Conservation (phyloP, 2,329 filamentous ascomycete species). For the Ceratocystis destructans region DNA sequence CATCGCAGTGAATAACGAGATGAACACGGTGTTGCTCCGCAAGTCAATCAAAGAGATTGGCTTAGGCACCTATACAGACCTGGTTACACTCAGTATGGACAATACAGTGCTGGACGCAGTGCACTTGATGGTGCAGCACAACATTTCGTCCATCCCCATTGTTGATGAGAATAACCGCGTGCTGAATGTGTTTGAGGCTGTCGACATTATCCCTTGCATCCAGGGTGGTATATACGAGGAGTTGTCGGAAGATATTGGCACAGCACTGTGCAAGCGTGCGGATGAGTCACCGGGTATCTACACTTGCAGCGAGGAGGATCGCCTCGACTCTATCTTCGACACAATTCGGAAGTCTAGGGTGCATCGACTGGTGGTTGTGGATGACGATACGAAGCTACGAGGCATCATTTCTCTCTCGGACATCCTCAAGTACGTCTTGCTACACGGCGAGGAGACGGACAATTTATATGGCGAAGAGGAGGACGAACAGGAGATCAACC, state of each 20-base stretch:
- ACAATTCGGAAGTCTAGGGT: slow-evolving; percentile 91
- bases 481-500: slow-evolving; percentile 19
- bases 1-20: slow-evolving; percentile 80
- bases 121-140: slow-evolving; percentile 78
- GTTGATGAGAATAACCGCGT: slow-evolving; percentile 64
- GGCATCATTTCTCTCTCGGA: slow-evolving; percentile 90
- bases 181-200: slow-evolving; percentile 93
- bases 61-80: slow-evolving; percentile 68
- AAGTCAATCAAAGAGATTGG: slow-evolving; percentile 75
- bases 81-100: slow-evolving; percentile 76
- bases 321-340: slow-evolving; percentile 90
- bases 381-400: slow-evolving; percentile 72
- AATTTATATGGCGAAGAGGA: slow-evolving; percentile 26
- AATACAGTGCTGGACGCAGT: slow-evolving; percentile 90
- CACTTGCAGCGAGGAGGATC: slow-evolving; percentile 82
- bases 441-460: slow-evolving; percentile 52
- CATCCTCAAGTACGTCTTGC: slow-evolving; percentile 85
- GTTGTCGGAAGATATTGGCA: slow-evolving; percentile 70
- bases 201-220: slow-evolving; percentile 92
- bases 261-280: slow-evolving; percentile 72
- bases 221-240: slow-evolving; percentile 90
- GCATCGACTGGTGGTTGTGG: slow-evolving; percentile 82
- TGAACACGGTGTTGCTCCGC: slow-evolving; percentile 74
- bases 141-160: slow-evolving; percentile 90
- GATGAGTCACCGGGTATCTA: slow-evolving; percentile 95